These are phyloP conservation scores for Hylodesmum podocarpum DNA, from an alignment of 306 rosid species.

Conservation along the genomic window DNA sequence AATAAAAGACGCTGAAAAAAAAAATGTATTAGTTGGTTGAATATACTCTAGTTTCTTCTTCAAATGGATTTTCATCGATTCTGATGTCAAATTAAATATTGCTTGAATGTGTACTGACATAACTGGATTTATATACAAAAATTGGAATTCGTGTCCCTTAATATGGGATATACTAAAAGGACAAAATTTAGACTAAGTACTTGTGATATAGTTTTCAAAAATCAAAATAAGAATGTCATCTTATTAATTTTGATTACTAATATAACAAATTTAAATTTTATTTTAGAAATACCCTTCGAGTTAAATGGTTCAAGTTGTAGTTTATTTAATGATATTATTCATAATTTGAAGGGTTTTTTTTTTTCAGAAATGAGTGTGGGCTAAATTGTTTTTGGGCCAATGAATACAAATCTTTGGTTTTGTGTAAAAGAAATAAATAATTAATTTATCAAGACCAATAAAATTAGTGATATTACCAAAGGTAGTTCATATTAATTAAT, in stretches of 20 bases:
- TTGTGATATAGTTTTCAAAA: not conserved
- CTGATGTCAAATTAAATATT: not conserved
- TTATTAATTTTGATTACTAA: not conserved
- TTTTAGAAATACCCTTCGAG: too few species aligned
- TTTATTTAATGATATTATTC: too few species aligned
- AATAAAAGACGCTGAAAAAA: conserved; percentile 26
- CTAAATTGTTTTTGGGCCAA: too few species aligned
- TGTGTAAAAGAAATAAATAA: too few species aligned
- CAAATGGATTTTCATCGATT: conserved; percentile 7
- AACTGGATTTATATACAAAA: not conserved
- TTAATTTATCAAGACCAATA: too few species aligned
- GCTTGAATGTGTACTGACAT: not conserved
- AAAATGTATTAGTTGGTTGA: conserved; percentile 27
- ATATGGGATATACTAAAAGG: not conserved
- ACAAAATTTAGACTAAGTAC: not conserved
- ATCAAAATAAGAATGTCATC: not conserved
- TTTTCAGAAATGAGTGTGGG: too few species aligned
- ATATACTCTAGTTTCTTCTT: conserved; percentile 1
- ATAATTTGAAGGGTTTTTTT: too few species aligned
- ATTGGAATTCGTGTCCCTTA: not conserved
- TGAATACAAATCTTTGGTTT: too few species aligned
- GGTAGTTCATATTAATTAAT: too few species aligned
- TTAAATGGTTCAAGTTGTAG: too few species aligned
- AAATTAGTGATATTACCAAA: too few species aligned
- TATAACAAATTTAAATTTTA: too few species aligned